phyloP scores from a whole-genome alignment of 306 rosid genomes.

The Glycine tomentella region DNA sequence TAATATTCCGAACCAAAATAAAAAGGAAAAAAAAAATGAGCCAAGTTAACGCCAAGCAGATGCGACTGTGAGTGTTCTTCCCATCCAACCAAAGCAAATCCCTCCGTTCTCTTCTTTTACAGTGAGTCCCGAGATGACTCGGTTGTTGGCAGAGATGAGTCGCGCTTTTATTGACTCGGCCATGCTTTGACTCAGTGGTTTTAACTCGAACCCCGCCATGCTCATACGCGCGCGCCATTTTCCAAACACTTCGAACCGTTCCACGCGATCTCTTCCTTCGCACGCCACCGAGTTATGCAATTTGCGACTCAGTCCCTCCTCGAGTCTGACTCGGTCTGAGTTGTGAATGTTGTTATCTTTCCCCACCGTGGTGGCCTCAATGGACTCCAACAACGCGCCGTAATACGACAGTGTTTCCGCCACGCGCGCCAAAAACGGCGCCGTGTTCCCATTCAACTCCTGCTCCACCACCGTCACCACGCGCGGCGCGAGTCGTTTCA shows the following conservation, averaged over 20 bases:
- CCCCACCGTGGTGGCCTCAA: constrained; percentile 48
- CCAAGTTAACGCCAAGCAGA: constrained; percentile 94
- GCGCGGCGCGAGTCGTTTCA: constrained; percentile 67
- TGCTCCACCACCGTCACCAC: constrained; percentile 83
- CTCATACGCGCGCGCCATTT: constrained; percentile 96
- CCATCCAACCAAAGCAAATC: constrained; percentile 84
- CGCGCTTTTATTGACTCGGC: constrained; percentile 59
- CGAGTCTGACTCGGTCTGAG: constrained; percentile 61
- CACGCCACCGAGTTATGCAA: constrained; percentile 73
- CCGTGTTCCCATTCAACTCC: constrained; percentile 86
- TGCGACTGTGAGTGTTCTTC: constrained; percentile 86
- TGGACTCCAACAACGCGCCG: constrained; percentile 65
- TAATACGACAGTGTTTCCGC: constrained; percentile 67
- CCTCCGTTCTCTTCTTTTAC: constrained; percentile 85
- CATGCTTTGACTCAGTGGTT: constrained; percentile 63
- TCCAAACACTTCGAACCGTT: constrained; percentile 89
- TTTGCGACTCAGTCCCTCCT: constrained; percentile 73
- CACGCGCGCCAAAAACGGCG: constrained; percentile 80
- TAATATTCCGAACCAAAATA: constrained; percentile 41
- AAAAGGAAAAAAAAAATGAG: constrained; percentile 34
- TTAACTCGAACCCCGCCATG: constrained; percentile 88
- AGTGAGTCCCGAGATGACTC: constrained; percentile 64
- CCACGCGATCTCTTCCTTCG: constrained; percentile 90
- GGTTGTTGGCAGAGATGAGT: constrained; percentile 45
- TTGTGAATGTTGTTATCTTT: not conserved